These are phyloP conservation scores for Usnea hakonensis DNA, from an alignment of 495 filamentous ascomycete genomes.

Conservation along the genomic window DNA sequence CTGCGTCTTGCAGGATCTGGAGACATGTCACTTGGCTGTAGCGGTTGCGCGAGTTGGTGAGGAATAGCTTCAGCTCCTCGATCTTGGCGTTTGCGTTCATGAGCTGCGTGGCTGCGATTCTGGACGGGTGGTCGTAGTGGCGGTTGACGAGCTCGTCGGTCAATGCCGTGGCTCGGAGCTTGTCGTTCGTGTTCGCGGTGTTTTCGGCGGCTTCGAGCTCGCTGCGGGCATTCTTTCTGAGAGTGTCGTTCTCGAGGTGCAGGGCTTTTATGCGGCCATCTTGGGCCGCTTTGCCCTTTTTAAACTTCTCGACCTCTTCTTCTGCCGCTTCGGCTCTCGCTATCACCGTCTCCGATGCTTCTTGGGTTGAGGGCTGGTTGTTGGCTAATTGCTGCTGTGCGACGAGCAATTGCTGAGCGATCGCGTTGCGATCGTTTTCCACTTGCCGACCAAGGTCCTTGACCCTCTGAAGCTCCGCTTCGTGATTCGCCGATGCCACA, in stretches of 20 bases:
- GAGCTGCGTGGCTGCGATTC: neutral
- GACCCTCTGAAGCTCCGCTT: no score
- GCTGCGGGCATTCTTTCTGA: neutral
- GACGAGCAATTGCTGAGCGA: no score
- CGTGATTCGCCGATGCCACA: no score
- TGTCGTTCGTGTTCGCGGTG: no score
- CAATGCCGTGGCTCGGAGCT: neutral
- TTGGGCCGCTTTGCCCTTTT: neutral
- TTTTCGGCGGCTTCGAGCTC: no score
- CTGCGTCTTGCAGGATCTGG: neutral
- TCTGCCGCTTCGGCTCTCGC: neutral
- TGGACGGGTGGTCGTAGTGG: neutral
- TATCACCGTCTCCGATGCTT: no score
- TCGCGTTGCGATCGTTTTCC: no score
- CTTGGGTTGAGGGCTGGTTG: no score
- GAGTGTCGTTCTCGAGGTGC: no score
- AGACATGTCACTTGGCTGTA: neutral
- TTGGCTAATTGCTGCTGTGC: no score
- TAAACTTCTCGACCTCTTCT: neutral
- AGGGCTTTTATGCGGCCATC: neutral
- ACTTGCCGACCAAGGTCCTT: no score
- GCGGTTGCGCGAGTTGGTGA: neutral
- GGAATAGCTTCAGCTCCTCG: neutral
- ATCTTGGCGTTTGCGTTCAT: neutral
- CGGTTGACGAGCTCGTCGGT: neutral